Conservation (phyloP, 1,284 basidiomycete species). For the Ganoderma multipileum region DNA sequence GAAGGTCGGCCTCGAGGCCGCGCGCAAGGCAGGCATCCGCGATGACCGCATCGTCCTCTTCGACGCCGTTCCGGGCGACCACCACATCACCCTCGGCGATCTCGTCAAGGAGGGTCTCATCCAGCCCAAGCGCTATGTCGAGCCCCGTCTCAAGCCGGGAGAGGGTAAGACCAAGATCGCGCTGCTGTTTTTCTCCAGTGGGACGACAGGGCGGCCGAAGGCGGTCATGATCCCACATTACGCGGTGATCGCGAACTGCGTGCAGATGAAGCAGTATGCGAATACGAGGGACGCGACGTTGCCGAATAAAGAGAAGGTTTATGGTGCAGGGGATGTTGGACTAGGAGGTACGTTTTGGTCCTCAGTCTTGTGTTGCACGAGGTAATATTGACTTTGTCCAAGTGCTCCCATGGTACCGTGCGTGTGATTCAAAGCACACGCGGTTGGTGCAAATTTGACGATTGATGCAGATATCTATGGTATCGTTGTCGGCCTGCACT, state of each 20-base stretch:
- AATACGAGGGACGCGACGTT: slow-evolving; percentile 33
- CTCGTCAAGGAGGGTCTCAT: slow-evolving; percentile 61
- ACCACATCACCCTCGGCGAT: slow-evolving; percentile 52
- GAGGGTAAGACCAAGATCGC: slow-evolving; percentile 76
- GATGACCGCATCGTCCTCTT: slow-evolving; percentile 63
- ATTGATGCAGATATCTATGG: slow-evolving; percentile 70
- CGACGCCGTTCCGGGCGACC: slow-evolving; percentile 35
- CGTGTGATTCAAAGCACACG: slow-evolving; percentile 10
- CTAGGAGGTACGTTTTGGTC: slow-evolving; percentile 40
- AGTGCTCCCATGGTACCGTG: slow-evolving; percentile 47
- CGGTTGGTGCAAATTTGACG: background rate
- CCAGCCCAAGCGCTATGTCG: slow-evolving; percentile 51
- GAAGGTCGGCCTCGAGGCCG: slow-evolving; percentile 56
- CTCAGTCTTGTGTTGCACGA: background rate
- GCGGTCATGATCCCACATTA: slow-evolving; percentile 41
- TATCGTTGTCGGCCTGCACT: slow-evolving; percentile 69
- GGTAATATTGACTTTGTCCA: background rate
- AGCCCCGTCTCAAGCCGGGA: slow-evolving; percentile 59
- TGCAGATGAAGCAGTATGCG: slow-evolving; percentile 63
- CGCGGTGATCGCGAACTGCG: slow-evolving; percentile 69
- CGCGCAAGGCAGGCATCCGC: slow-evolving; percentile 58
- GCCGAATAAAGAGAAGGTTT: slow-evolving; percentile 42
- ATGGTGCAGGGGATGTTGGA: slow-evolving; percentile 60
- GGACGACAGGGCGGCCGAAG: slow-evolving; percentile 86
- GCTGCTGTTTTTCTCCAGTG: slow-evolving; percentile 81